Evolutionary conservation across 2,329 filamentous ascomycete species (phyloP).

Genomic region (Colletotrichum sp.): DNA sequence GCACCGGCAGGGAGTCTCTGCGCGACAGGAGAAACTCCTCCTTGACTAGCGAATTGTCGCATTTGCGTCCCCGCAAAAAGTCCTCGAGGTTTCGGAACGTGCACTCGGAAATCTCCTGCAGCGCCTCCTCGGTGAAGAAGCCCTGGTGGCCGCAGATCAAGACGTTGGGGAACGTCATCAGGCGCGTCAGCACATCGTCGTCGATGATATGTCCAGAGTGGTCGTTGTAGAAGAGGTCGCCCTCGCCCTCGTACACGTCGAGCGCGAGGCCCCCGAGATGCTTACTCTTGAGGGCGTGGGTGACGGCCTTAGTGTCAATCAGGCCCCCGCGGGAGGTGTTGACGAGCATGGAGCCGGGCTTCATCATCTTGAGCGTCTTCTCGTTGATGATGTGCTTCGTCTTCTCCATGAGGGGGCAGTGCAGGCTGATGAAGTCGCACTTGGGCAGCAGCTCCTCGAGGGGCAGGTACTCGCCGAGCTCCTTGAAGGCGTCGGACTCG

Average conservation of each 20-base stretch:
- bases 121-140: slow-evolving; percentile 71
- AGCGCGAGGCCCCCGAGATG: slow-evolving; percentile 67
- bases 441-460: slow-evolving; percentile 59
- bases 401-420: slow-evolving; percentile 66
- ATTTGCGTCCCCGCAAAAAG: slow-evolving; percentile 37
- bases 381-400: slow-evolving; percentile 68
- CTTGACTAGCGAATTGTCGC: slow-evolving; percentile 41
- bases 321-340: slow-evolving; percentile 73
- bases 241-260: slow-evolving; percentile 73
- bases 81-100: slow-evolving; percentile 63
- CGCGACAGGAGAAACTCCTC: slow-evolving; percentile 14
- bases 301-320: slow-evolving; percentile 64
- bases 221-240: slow-evolving; percentile 69
- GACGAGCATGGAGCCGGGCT: slow-evolving; percentile 64
- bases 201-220: slow-evolving; percentile 69
- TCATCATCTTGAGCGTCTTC: slow-evolving; percentile 58
- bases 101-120: slow-evolving; percentile 66
- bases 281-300: slow-evolving; percentile 64
- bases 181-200: slow-evolving; percentile 68
- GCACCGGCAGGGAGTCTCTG: slow-evolving; percentile 34
- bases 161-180: slow-evolving; percentile 73
- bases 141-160: slow-evolving; percentile 72
- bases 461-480: slow-evolving; percentile 56
- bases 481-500: slow-evolving; percentile 50
- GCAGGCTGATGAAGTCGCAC: slow-evolving; percentile 68